phyloP scores from a whole-genome alignment of 2,329 filamentous ascomycete species.

The Aspergillus bombycis region DNA sequence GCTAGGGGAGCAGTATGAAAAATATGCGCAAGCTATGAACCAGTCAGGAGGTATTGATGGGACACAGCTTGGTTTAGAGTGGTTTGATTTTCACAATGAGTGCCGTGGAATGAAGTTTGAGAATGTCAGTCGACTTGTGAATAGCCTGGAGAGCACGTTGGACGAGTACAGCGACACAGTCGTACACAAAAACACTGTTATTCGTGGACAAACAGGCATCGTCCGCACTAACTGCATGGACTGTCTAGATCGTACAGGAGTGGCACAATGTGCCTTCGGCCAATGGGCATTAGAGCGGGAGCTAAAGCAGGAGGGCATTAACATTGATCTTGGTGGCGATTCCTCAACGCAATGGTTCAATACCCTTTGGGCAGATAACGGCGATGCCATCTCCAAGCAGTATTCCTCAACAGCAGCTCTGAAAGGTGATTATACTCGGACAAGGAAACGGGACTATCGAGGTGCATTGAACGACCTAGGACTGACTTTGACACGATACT shows the following conservation, averaged over 20 bases:
- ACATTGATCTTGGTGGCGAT: conserved; percentile 74
- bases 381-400: conserved; percentile 91
- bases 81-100: conserved; percentile 95
- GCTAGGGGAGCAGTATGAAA: conserved; percentile 77
- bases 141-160: conserved; percentile 68
- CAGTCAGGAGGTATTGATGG: conserved; percentile 58
- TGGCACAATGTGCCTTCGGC: conserved; percentile 89
- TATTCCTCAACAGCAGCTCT: conserved; percentile 94
- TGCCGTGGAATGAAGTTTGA: conserved; percentile 98
- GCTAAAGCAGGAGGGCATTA: conserved; percentile 73
- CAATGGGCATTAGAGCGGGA: conserved; percentile 81
- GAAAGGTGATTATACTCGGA: conserved; percentile 95
- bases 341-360: conserved; percentile 92
- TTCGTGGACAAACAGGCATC: conserved; percentile 68
- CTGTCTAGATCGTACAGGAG: conserved; percentile 92
- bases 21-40: conserved; percentile 68
- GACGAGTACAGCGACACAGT: conserved; percentile 74
- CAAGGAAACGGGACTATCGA: conserved; percentile 84
- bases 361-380: conserved; percentile 94
- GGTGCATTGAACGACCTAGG: conserved; percentile 91
- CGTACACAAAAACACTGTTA: conserved; percentile 47
- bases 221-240: conserved; percentile 99
- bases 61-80: conserved; percentile 71
- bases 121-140: conserved; percentile 80
- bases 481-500: conserved; percentile 75